Evolutionary conservation across 2,329 filamentous ascomycete species (phyloP), one percentile per base, ranked within the genome.

Genomic region (Aspergillus clavatus): DNA sequence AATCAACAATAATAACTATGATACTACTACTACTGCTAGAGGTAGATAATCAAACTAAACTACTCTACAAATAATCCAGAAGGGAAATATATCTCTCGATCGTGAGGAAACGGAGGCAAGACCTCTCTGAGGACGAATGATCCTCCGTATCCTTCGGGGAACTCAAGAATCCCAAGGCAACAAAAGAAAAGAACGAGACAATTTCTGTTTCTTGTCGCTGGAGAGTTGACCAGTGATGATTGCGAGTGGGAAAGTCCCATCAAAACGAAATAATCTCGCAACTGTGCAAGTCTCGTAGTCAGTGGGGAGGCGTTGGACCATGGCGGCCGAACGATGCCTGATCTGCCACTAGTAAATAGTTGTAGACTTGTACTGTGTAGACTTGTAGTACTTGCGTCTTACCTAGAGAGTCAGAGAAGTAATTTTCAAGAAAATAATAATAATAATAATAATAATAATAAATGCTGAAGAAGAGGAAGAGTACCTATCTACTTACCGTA

Each of bases 301-400:
- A 40, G 50, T 50, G 47, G 50, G 43, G 40, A 47, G 31, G 43
- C 27, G 21, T 14, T 31, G 40, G 42, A 18, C 14, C n/a, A 33
- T 51, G 47, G 50, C 45, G 43, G 42, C 42, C 37, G 44, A 18
- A 42, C 40, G 42, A 47, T 52, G 50, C 50, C 50, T 52, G 50
- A 52, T 52, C 50, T 50, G 50, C 50, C 47, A 40, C 50, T 52
- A 52, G 43, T 27, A 27, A 35, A 23, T 16, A 31, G 16, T 33
- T 8, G 14, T 18, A 33, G 28, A 16, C 11, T 33, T 14, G 29
- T n/a, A n/a, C n/a, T n/a, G n/a, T n/a, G n/a, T n/a, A n/a, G n/a
- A n/a, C n/a, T n/a, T n/a, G n/a, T n/a, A 18, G 10, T 33, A 8
- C 29, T 33, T 10, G 14, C 18, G 3, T 14, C 14, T 14, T 33